A percentile compares a stretch with the other conserved stretches of the same genome.
Conservation (phyloP, 331 rosid species). For the Pyrus hybrid region DNA sequence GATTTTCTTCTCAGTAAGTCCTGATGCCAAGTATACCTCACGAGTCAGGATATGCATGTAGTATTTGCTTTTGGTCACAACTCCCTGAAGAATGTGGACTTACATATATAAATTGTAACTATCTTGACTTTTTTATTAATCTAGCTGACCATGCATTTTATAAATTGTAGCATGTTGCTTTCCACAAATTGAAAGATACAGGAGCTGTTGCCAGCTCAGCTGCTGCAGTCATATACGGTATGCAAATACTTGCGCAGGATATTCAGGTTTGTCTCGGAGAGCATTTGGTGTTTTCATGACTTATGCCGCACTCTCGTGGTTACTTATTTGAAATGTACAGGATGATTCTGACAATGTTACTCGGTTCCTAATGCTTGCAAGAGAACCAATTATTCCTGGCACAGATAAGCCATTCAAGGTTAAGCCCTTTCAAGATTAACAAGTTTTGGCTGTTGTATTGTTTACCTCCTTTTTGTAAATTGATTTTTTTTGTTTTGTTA, state of each 20-base stretch:
- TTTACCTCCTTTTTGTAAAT: neutral
- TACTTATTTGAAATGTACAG: conserved; percentile 35
- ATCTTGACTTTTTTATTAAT: neutral
- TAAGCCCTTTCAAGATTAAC: conserved; percentile 1
- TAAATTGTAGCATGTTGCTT: conserved; percentile 61
- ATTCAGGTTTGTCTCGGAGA: conserved; percentile 61
- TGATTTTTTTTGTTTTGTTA: neutral
- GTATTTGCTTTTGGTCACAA: neutral
- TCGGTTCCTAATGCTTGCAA: conserved; percentile 82
- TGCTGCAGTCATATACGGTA: conserved; percentile 76
- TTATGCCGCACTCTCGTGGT: conserved; percentile 3
- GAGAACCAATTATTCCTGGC: conserved; percentile 96
- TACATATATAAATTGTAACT: neutral
- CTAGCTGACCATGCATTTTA: conserved; percentile 22
- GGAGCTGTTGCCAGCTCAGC: conserved; percentile 91
- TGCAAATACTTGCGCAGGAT: conserved; percentile 72
- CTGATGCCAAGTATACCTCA: neutral
- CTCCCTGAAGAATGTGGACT: neutral
- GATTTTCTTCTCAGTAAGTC: conserved; percentile 11
- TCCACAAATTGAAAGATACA: conserved; percentile 54
- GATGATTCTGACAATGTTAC: conserved; percentile 89
- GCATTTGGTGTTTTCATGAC: neutral
- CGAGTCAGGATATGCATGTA: neutral
- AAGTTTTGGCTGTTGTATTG: neutral
- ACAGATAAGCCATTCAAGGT: conserved; percentile 91